Evolutionary conservation across 345 rosid genomes (phyloP), one percentile per base, ranked within the genome.

Genomic region (Ceriops decandra): DNA sequence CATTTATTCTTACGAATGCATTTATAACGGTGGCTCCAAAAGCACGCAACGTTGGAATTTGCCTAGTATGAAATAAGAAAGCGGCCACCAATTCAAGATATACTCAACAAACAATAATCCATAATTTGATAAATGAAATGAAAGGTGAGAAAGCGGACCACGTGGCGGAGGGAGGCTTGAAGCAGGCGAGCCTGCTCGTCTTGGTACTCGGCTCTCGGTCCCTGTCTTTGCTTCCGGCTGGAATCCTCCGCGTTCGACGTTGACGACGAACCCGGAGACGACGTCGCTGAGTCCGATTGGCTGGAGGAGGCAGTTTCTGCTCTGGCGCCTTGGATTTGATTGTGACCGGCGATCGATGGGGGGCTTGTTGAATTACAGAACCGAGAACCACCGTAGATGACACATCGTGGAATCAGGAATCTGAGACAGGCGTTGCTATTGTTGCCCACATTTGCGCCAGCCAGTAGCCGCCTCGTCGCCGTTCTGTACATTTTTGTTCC

Each of bases 101-200:
- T 22, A 54, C 5, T 7, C 36, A 33, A 33, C 36, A 33, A 7
- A 33, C 9, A 7, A 6, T 7, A 7, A 33, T 33, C 36, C 36
- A 7, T 7, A 33, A 33, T 33, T 33, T 33, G 36, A 33, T 56
- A 56, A 27, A 56, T 9, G 15, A 20, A 56, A 22, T 1, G 30
- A 56, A 24, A 9, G 30, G 59, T 3, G 16, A 27, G 28, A 56
- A 56, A 21, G 73, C 91, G 0, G 15, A 92, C 98, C 85, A 87
- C 98, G 76, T 90, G 96, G 20, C 76, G 89, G 17, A 93, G 87
- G 42, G 98, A 86, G 60, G 97, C 90, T 51, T 76, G 75, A 46
- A 90, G 96, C 52, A 93, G 86, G 54, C 95, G 87, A 64, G 85
- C 86, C 69, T 87, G 96, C 82, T 93, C 95, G 28, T 85, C 91